A percentile compares a stretch with the other conserved stretches of the same genome.
Evolutionary conservation across 768 basidiomycete species (phyloP).

Genomic region (Plicaturopsis crispa): DNA sequence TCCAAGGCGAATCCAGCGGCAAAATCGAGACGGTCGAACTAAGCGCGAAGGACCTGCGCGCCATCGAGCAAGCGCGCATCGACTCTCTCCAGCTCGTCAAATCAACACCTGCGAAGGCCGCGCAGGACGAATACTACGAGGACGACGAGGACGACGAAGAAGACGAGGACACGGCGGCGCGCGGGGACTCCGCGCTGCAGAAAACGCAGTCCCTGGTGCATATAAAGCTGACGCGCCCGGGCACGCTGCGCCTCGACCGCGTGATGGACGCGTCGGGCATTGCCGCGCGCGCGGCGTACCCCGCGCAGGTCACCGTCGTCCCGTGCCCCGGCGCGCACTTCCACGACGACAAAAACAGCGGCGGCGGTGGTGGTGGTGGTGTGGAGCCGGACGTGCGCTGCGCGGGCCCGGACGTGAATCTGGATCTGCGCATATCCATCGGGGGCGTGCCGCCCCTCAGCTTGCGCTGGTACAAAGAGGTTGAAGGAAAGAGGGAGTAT

Average conservation of each 20-base stretch:
- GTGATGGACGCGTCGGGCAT: conserved; percentile 64
- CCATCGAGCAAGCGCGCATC: conserved; percentile 52
- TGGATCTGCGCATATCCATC: conserved; percentile 56
- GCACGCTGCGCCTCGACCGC: conserved; percentile 65
- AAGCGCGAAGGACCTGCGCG: conserved; percentile 55
- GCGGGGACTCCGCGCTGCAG: conserved; percentile 39
- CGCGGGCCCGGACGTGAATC: conserved; percentile 52
- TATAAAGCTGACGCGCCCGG: conserved; percentile 66
- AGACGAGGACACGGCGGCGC: conserved; percentile 13
- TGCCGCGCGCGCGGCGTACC: conserved; percentile 63
- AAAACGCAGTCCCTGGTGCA: conserved; percentile 69
- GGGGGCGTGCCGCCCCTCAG: conserved; percentile 72
- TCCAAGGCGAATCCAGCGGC: conserved; percentile 28
- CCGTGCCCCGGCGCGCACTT: conserved; percentile 81
- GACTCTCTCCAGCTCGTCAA: conserved; percentile 38
- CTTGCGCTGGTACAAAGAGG: conserved; percentile 66
- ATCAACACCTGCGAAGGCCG: conserved; percentile 16
- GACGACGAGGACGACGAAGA: conserved; percentile 60
- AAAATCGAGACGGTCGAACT: conserved; percentile 51
- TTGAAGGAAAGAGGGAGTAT: conserved; percentile 58
- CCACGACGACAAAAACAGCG: conserved; percentile 25
- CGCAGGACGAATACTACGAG: conserved; percentile 53
- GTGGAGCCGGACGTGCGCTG: conserved; percentile 52
- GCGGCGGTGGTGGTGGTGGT: too few relatives aligned
- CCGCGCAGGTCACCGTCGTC: conserved; percentile 61